Evolutionary conservation across 2,329 filamentous ascomycete species (phyloP).

Genomic region (Rugonectria rugulosa): DNA sequence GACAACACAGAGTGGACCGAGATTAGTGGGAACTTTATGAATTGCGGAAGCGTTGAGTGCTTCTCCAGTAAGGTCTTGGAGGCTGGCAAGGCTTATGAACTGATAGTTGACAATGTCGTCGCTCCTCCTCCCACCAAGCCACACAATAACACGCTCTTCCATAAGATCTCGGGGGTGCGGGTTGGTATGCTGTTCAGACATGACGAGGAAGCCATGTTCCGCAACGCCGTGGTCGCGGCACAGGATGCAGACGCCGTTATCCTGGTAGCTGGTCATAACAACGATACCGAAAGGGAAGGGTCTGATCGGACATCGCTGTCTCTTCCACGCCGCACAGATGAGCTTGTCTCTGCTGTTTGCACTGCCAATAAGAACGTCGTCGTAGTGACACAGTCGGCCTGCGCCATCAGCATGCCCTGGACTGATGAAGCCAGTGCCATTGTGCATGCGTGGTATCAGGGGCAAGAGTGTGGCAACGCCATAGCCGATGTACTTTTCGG

Average conservation of each 20-base stretch:
- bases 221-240: background rate
- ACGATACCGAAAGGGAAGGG: conserved; percentile 4
- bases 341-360: background rate
- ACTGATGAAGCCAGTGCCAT: background rate
- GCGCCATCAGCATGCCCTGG: conserved; percentile 6
- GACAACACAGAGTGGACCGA: background rate
- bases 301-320: conserved; percentile 1
- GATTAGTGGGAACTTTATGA: background rate
- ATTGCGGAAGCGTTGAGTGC: conserved; percentile 1
- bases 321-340: background rate
- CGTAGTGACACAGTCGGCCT: conserved; percentile 1
- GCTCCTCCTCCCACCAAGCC: conserved; percentile 23
- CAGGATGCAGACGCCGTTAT: conserved; percentile 9
- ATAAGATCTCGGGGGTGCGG: conserved; percentile 30
- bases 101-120: conserved; percentile 30
- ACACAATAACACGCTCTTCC: conserved; percentile 37
- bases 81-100: background rate
- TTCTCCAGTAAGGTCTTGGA: background rate
- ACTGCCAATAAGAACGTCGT: background rate
- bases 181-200: conserved; percentile 5
- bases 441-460: conserved; percentile 3
- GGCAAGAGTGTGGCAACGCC: conserved; percentile 2
- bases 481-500: conserved; percentile 1
- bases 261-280: conserved; percentile 7
- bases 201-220: conserved; percentile 5